Conservation (phyloP, 306 rosid genomes). For the Sindora glabra region DNA sequence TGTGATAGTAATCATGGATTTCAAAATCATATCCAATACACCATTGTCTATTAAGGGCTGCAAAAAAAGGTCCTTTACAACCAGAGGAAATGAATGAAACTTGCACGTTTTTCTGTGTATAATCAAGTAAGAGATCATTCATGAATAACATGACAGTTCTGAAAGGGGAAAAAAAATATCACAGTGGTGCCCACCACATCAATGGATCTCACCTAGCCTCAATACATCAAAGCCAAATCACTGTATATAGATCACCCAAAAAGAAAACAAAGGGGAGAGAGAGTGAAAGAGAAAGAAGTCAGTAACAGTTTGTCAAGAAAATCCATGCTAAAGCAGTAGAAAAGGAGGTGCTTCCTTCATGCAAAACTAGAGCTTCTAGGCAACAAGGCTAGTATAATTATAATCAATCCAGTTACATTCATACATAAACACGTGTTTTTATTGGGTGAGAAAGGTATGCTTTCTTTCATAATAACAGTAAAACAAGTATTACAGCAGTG, state of each 20-base stretch:
- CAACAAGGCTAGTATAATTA: too few relatives aligned
- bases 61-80: neutral
- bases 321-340: neutral
- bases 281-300: neutral
- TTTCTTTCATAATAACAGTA: too few relatives aligned
- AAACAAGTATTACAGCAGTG: neutral
- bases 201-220: neutral
- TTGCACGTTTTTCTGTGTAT: neutral
- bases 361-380: too few relatives aligned
- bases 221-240: neutral
- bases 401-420: too few relatives aligned
- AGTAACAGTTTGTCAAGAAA: too few relatives aligned
- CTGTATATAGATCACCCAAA: neutral
- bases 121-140: neutral
- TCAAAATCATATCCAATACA: neutral
- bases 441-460: too few relatives aligned
- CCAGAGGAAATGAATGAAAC: neutral
- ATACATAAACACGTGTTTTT: too few relatives aligned
- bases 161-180: neutral
- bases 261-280: neutral
- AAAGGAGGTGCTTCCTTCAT: neutral
- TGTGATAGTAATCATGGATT: neutral
- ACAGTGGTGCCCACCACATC: neutral
- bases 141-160: neutral
- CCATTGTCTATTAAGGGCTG: neutral